Evolutionary conservation across 257 asterid species (phyloP).

Genomic region (Solanum pennellii): DNA sequence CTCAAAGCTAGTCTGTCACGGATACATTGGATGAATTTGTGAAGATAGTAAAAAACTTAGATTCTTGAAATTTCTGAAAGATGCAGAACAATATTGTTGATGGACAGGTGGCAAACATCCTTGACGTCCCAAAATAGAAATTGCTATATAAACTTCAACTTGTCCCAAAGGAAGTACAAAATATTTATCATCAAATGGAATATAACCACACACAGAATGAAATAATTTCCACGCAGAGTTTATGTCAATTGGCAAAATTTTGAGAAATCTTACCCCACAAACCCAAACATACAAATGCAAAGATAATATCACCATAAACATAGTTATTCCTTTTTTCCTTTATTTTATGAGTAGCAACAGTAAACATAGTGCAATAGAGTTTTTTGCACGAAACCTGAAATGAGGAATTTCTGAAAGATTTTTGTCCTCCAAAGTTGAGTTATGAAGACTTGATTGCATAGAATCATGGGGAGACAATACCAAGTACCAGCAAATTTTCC

Average conservation of each 20-base stretch:
- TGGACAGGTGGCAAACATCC: background rate
- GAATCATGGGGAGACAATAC: slow-evolving; percentile 90
- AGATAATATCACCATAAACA: background rate
- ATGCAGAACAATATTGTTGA: background rate
- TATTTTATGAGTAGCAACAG: background rate
- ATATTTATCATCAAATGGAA: background rate
- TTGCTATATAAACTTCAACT: background rate
- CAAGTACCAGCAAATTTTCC: slow-evolving; percentile 95
- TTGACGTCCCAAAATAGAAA: background rate
- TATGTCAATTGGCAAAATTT: background rate
- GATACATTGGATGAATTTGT: background rate
- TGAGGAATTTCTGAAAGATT: slow-evolving; percentile 90
- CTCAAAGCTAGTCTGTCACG: background rate
- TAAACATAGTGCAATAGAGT: background rate
- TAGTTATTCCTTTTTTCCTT: background rate
- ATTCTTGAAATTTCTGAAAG: background rate
- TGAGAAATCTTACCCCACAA: background rate
- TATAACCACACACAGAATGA: background rate
- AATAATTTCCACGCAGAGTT: background rate
- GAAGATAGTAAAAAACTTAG: background rate
- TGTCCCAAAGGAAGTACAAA: background rate
- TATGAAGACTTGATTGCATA: slow-evolving; percentile 95
- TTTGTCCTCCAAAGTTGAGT: slow-evolving; percentile 87
- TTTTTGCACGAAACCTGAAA: slow-evolving; percentile 37
- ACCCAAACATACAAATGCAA: background rate